phyloP scores from a whole-genome alignment of 805 yeast genomes.

The Candida quercuum region DNA sequence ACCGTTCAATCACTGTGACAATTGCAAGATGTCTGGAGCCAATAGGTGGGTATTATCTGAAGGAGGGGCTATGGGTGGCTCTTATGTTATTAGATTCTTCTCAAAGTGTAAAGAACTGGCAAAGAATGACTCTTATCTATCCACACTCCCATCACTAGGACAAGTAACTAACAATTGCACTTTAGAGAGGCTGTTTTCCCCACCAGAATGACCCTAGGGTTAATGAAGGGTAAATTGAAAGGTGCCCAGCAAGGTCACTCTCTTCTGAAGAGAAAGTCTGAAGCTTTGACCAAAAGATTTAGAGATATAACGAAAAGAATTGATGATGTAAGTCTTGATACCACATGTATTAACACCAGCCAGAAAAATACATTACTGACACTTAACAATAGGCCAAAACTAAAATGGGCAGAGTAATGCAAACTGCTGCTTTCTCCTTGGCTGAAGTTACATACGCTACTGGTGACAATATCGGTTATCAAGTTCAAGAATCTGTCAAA shows the following conservation, averaged over 20 bases:
- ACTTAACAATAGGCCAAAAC: constrained; percentile 60
- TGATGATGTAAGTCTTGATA: constrained; percentile 51
- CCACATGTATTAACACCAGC: background rate
- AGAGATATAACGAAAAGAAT: constrained; percentile 92
- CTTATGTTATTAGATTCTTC: no score
- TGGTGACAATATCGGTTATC: constrained; percentile 92
- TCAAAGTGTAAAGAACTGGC: no score
- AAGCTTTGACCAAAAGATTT: constrained; percentile 92
- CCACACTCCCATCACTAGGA: background rate
- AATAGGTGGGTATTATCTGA: constrained; percentile 10
- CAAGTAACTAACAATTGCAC: background rate
- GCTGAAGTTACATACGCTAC: constrained; percentile 98
- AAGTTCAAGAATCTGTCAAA: constrained; percentile 91
- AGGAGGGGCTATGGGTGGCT: no score
- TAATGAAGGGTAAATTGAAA: constrained; percentile 92
- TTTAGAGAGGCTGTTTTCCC: constrained; percentile 92
- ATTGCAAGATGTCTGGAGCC: constrained; percentile 15
- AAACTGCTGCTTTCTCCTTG: constrained; percentile 93
- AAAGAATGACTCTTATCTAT: no score
- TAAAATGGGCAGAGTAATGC: constrained; percentile 98
- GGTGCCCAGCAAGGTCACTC: constrained; percentile 98
- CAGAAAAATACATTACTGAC: background rate
- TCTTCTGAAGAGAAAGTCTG: constrained; percentile 88
- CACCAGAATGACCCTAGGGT: constrained; percentile 93
- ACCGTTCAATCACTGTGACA: background rate